phyloP scores from a whole-genome alignment of 2,329 filamentous ascomycete species.

The Hypoxylon sp. region DNA sequence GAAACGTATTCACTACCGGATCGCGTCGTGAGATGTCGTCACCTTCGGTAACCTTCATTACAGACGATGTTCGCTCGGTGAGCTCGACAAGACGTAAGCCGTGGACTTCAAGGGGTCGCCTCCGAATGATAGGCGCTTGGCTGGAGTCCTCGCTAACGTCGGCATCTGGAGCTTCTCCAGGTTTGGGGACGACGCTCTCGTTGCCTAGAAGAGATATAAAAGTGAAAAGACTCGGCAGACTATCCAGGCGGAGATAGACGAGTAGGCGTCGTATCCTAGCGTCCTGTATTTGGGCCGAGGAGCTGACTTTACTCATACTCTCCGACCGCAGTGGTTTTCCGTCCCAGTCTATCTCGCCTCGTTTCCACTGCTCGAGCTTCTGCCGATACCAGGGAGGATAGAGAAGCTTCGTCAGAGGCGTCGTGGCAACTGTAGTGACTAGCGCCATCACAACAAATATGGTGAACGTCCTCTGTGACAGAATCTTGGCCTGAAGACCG shows the following conservation, averaged over 20 bases:
- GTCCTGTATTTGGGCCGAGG: conserved; percentile 46
- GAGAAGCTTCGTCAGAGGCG: conserved; percentile 70
- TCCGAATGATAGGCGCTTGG: conserved; percentile 41
- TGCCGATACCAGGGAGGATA: conserved; percentile 80
- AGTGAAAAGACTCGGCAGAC: conserved; percentile 80
- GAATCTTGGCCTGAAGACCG: conserved; percentile 74
- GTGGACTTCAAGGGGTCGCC: conserved; percentile 73
- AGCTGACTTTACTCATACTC: conserved; percentile 48
- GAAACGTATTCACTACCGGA: conserved; percentile 90
- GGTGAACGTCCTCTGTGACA: conserved; percentile 75
- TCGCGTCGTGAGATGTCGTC: conserved; percentile 77
- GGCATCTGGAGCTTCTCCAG: conserved; percentile 34
- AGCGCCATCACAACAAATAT: conserved; percentile 87
- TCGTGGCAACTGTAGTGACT: conserved; percentile 76
- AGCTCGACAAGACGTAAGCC: conserved; percentile 87
- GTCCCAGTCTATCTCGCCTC: conserved; percentile 82
- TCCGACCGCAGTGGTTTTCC: conserved; percentile 60
- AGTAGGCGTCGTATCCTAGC: conserved; percentile 69
- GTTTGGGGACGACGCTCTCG: conserved; percentile 42
- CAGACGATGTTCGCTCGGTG: conserved; percentile 90
- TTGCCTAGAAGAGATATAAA: conserved; percentile 81
- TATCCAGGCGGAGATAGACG: conserved; percentile 85
- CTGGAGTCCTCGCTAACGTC: conserved; percentile 39
- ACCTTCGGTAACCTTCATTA: conserved; percentile 90
- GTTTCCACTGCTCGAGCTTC: conserved; percentile 70